Conservation (phyloP, 1,139 yeast species). For the Saccharomyces hybrid region DNA sequence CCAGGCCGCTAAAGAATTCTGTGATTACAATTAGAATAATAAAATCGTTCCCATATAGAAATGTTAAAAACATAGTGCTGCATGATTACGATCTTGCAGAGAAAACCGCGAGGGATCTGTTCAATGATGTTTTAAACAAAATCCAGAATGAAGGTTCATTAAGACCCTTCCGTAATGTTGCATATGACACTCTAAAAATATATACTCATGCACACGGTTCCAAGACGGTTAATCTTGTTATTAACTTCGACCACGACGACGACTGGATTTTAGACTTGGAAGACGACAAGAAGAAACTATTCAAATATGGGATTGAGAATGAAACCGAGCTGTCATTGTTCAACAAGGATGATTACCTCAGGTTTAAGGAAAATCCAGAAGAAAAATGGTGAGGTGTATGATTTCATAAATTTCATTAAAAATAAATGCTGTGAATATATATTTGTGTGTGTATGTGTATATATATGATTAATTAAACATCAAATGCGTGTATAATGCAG, state of each 20-base stretch:
- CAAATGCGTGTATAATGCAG: not conserved
- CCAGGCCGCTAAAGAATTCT: conserved; percentile 38
- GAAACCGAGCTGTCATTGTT: conserved; percentile 87
- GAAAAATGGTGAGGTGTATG: conserved; percentile 64
- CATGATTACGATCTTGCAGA: conserved; percentile 63
- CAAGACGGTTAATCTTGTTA: conserved; percentile 85
- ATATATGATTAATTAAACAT: not conserved
- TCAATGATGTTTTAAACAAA: conserved; percentile 41
- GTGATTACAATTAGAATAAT: conserved; percentile 77
- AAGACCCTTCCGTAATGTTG: conserved; percentile 77
- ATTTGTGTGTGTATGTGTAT: not conserved
- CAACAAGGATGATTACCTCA: conserved; percentile 57
- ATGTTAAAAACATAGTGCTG: conserved; percentile 73
- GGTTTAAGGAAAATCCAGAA: conserved; percentile 71
- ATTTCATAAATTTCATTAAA: not conserved
- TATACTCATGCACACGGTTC: conserved; percentile 94
- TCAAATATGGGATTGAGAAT: conserved; percentile 69
- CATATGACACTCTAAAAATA: conserved; percentile 68
- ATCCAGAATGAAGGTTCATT: conserved; percentile 62
- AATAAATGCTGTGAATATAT: not conserved
- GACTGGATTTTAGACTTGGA: conserved; percentile 51
- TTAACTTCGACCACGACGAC: conserved; percentile 72
- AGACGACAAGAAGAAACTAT: conserved; percentile 39
- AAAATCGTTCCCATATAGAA: conserved; percentile 88
- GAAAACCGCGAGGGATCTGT: conserved; percentile 59